Percentiles rank a stretch among this genome's conserved stretches.
Conservation (phyloP, 352 stramenopile genomes). For the Hyaloperonospora brassicae region DNA sequence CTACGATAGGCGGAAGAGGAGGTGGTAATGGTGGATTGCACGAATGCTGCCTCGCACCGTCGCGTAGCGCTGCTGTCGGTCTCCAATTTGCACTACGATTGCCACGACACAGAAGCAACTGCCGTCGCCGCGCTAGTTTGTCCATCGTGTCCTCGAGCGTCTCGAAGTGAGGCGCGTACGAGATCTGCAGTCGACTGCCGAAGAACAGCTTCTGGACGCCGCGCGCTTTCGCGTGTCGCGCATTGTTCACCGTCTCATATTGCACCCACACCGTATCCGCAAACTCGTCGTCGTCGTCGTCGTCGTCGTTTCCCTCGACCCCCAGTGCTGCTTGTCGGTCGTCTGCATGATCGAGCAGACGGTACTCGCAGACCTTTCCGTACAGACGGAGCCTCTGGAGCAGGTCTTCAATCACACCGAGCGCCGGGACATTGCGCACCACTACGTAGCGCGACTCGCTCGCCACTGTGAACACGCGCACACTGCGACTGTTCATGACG, state of each 20-base stretch:
- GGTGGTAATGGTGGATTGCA: slow-evolving; percentile 11
- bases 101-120: slow-evolving; percentile 39
- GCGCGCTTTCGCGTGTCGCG: slow-evolving; percentile 54
- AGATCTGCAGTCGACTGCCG: slow-evolving; percentile 49
- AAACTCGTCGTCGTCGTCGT: slow-evolving; percentile 32
- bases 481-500: slow-evolving; percentile 15
- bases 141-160: slow-evolving; percentile 43
- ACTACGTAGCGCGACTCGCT: slow-evolving; percentile 50
- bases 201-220: slow-evolving; percentile 58
- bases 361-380: slow-evolving; percentile 42
- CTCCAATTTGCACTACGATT: slow-evolving; percentile 4
- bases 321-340: slow-evolving; percentile 28
- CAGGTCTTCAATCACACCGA: slow-evolving; percentile 51
- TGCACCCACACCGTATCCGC: slow-evolving; percentile 60
- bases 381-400: slow-evolving; percentile 46
- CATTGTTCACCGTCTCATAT: slow-evolving; percentile 72
- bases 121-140: slow-evolving; percentile 53
- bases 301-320: slow-evolving; percentile 8
- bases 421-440: slow-evolving; percentile 52
- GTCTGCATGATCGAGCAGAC: slow-evolving; percentile 39
- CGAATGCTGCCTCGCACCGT: slow-evolving; percentile 1
- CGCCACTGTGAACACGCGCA: slow-evolving; percentile 56
- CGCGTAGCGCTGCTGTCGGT: neutral
- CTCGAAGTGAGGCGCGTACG: slow-evolving; percentile 61
- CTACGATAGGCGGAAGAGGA: slow-evolving; percentile 4